Conservation (phyloP, 768 basidiomycete species). For the Tricholoma furcatifolium region DNA sequence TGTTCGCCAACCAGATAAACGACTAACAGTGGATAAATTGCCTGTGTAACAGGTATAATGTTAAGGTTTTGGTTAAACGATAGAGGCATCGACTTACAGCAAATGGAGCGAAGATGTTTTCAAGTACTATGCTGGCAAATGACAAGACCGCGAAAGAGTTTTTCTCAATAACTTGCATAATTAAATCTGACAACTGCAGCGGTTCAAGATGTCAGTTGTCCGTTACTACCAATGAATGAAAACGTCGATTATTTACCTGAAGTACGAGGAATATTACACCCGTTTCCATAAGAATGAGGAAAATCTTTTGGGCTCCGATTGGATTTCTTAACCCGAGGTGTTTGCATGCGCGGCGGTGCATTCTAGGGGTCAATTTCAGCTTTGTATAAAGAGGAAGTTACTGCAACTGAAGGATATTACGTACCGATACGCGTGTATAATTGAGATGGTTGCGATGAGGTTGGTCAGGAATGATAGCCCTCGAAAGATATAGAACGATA, state of each 20-base stretch:
- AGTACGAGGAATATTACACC: not conserved
- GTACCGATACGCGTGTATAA: not conserved
- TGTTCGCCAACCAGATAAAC: not conserved
- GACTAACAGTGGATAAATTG: not conserved
- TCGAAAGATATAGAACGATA: not conserved
- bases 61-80: not conserved
- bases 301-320: not conserved
- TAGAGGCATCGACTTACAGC: not conserved
- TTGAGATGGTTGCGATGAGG: not conserved
- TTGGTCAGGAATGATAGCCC: not conserved
- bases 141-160: not conserved
- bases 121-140: not conserved
- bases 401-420: not conserved
- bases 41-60: not conserved
- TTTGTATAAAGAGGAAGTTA: not conserved
- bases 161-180: not conserved
- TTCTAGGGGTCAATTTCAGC: not conserved
- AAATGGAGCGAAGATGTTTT: not conserved
- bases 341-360: not conserved
- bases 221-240: not conserved
- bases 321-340: not conserved
- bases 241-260: not conserved
- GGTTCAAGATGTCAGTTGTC: not conserved
- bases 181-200: not conserved
- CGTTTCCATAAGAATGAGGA: not conserved